phyloP scores from a whole-genome alignment of 805 yeast species.

The Kluyveromyces siamensis region DNA sequence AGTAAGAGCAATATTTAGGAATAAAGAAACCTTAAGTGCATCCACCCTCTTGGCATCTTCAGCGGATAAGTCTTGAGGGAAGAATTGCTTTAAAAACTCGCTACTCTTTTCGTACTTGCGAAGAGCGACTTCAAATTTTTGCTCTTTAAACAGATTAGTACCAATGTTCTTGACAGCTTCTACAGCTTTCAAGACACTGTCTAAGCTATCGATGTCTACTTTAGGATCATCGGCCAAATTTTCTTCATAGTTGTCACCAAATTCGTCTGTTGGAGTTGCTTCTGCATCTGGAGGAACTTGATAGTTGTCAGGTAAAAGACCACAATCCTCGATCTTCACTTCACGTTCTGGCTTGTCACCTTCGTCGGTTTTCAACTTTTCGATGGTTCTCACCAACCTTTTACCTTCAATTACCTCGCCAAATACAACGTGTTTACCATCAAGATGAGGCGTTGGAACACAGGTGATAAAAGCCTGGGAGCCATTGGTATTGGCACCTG shows the following conservation, averaged over 20 bases:
- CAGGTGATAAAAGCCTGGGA: conserved; percentile 94
- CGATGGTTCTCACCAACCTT: conserved; percentile 69
- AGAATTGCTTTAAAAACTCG: conserved; percentile 58
- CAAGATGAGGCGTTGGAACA: conserved; percentile 86
- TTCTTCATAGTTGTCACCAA: conserved; percentile 79
- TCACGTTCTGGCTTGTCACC: conserved; percentile 65
- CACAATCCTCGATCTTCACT: conserved; percentile 70
- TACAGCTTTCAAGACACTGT: conserved; percentile 58
- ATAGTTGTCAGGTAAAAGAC: conserved; percentile 59
- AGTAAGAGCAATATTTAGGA: conserved; percentile 66
- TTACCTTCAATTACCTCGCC: conserved; percentile 84
- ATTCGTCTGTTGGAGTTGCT: conserved; percentile 55
- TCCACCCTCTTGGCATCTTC: conserved; percentile 43
- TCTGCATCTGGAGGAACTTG: conserved; percentile 36
- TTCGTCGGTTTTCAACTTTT: conserved; percentile 50
- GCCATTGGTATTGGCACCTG: conserved; percentile 93
- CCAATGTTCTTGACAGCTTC: conserved; percentile 66
- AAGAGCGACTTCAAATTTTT: conserved; percentile 47
- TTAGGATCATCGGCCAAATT: conserved; percentile 63
- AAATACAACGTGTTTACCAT: conserved; percentile 94
- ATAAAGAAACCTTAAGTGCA: conserved; percentile 51
- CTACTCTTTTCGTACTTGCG: conserved; percentile 68
- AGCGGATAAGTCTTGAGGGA: conserved; percentile 46
- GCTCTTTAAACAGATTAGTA: conserved; percentile 61
- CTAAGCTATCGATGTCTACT: conserved; percentile 51